These are phyloP conservation scores for Backusella circina DNA, from an alignment of 192 early-diverging fungal genomes.

Conservation along the genomic window DNA sequence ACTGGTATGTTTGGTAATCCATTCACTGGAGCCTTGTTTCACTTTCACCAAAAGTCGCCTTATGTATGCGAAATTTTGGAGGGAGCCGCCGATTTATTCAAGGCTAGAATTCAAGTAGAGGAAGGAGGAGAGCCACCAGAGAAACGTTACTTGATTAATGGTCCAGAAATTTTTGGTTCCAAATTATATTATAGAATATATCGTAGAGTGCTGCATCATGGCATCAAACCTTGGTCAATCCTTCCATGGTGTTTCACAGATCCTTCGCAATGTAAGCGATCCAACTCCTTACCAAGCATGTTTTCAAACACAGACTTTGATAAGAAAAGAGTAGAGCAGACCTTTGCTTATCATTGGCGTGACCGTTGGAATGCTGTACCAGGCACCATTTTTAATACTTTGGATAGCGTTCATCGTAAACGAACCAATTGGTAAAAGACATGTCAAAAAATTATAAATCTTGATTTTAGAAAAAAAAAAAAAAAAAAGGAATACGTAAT, in stretches of 20 bases:
- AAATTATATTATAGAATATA: slow-evolving; percentile 37
- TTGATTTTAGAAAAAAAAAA: background rate
- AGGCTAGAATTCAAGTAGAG: slow-evolving; percentile 2
- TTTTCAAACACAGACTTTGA: slow-evolving; percentile 33
- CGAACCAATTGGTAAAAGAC: slow-evolving; percentile 1
- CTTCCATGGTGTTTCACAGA: slow-evolving; percentile 47
- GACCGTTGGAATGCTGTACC: slow-evolving; percentile 32
- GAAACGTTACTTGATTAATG: slow-evolving; percentile 29
- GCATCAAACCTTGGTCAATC: slow-evolving; percentile 33
- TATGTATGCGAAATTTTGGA: slow-evolving; percentile 41
- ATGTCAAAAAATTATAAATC: background rate
- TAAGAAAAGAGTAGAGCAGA: slow-evolving; percentile 25
- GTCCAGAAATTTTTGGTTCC: slow-evolving; percentile 39
- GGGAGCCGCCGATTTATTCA: slow-evolving; percentile 7
- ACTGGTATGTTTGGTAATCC: slow-evolving; percentile 32
- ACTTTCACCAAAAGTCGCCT: slow-evolving; percentile 37
- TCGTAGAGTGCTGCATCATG: slow-evolving; percentile 35
- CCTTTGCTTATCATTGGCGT: slow-evolving; percentile 43
- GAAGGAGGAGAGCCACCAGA: background rate
- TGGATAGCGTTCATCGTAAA: background rate
- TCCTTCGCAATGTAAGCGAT: slow-evolving; percentile 27
- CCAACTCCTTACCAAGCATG: slow-evolving; percentile 41
- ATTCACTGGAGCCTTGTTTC: slow-evolving; percentile 41
- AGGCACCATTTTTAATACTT: slow-evolving; percentile 3
- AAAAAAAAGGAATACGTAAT: background rate